phyloP scores from a whole-genome alignment of 257 asterid species.

The Solanum bukasovii region DNA sequence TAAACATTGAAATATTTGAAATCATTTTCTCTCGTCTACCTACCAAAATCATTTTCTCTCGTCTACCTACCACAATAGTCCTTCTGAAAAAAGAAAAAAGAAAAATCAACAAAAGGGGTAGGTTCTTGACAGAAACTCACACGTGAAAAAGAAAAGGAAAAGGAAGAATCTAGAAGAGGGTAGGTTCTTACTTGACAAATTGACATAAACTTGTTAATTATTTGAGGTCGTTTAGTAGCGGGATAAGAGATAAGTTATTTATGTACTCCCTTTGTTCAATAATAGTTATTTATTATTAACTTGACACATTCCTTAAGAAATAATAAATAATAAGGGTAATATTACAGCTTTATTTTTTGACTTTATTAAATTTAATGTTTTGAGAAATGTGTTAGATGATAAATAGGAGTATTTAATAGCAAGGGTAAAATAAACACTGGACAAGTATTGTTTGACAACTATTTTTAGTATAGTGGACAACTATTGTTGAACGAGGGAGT shows the following conservation, averaged over 20 bases:
- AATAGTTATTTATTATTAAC: no score
- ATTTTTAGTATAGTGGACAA: no score
- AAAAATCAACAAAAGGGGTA: background rate
- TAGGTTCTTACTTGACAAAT: background rate
- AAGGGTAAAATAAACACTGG: no score
- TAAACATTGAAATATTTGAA: background rate
- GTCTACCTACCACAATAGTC: background rate
- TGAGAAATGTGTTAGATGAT: no score
- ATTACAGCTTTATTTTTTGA: no score
- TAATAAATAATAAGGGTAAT: no score
- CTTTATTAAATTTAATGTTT: no score
- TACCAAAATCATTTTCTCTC: background rate
- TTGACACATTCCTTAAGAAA: accelerated
- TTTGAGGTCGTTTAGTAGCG: background rate
- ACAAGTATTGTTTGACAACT: no score
- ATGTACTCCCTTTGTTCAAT: accelerated
- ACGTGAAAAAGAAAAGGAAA: background rate
- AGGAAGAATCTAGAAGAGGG: background rate
- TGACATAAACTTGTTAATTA: no score
- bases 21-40: background rate
- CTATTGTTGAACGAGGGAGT: no score
- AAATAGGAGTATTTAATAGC: no score
- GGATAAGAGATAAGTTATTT: no score
- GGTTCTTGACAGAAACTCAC: background rate
- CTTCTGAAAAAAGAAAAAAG: background rate